phyloP scores from a whole-genome alignment of 306 rosid genomes.

The barrel medic (Medicago truncatula) region DNA sequence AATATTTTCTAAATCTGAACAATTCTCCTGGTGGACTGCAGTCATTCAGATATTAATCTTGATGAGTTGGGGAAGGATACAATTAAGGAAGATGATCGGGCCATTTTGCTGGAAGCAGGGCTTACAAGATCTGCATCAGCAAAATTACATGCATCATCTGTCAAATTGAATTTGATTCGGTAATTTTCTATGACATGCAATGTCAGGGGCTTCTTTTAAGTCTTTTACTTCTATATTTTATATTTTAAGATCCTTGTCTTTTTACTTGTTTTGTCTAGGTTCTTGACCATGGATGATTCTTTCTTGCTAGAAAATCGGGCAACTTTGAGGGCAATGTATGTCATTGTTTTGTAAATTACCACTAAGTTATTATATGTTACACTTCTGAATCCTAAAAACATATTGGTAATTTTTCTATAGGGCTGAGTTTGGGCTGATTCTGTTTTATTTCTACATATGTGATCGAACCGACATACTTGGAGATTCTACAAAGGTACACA shows the following conservation, averaged over 20 bases:
- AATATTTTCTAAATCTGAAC: slow-evolving; percentile 38
- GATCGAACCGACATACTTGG: slow-evolving; percentile 88
- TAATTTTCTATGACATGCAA: slow-evolving; percentile 43
- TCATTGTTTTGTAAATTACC: slow-evolving; percentile 38
- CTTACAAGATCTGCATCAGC: slow-evolving; percentile 82
- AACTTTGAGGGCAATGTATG: slow-evolving; percentile 92
- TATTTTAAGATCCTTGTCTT: slow-evolving; percentile 41
- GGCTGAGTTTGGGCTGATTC: slow-evolving; percentile 87
- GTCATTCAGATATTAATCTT: slow-evolving; percentile 88
- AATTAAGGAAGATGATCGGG: slow-evolving; percentile 81
- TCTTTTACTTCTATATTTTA: slow-evolving; percentile 21
- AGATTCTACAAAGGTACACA: slow-evolving; percentile 76
- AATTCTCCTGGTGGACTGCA: slow-evolving; percentile 48
- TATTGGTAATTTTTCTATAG: slow-evolving; percentile 47
- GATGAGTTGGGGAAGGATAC: slow-evolving; percentile 83
- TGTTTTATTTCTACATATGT: slow-evolving; percentile 83
- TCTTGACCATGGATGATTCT: slow-evolving; percentile 88
- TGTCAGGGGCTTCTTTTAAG: slow-evolving; percentile 35
- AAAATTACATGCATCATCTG: slow-evolving; percentile 62
- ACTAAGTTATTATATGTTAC: slow-evolving; percentile 32
- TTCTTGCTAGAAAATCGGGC: slow-evolving; percentile 88
- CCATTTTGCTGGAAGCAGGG: slow-evolving; percentile 89
- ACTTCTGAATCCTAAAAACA: slow-evolving; percentile 35
- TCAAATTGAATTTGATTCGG: slow-evolving; percentile 86
- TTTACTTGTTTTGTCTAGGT: slow-evolving; percentile 61